These are phyloP conservation scores for Carex pumila DNA, from an alignment of 176 grass and related monocot genomes.

Conservation along the genomic window DNA sequence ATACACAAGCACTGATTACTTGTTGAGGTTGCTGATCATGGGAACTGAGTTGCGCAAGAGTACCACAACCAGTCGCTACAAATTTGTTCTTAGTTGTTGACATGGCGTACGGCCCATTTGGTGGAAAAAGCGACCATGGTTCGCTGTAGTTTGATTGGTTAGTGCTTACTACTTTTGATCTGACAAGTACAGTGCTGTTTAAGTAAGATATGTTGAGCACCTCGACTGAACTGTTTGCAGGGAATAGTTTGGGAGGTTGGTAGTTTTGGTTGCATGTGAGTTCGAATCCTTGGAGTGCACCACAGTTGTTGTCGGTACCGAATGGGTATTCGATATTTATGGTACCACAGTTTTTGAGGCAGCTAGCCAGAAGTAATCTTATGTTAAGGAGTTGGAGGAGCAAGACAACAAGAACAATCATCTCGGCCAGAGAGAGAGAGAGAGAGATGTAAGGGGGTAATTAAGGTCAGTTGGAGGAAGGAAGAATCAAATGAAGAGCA, in stretches of 20 bases:
- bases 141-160: neutral
- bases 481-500: neutral
- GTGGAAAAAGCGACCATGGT: neutral
- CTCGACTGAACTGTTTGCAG: conserved; percentile 14
- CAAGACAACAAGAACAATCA: conserved; percentile 17
- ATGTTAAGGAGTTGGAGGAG: conserved; percentile 1
- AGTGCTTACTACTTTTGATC: neutral
- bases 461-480: neutral
- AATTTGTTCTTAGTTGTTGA: conserved; percentile 18
- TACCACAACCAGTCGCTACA: conserved; percentile 1
- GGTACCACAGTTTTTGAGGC: conserved; percentile 25
- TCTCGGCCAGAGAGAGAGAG: neutral
- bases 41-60: neutral
- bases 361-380: neutral
- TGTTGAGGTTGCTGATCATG: neutral
- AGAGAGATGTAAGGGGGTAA: neutral
- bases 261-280: conserved; percentile 23
- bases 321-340: conserved; percentile 38
- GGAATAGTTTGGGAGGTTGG: conserved; percentile 26
- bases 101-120: neutral
- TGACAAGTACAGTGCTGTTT: neutral
- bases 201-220: conserved; percentile 19
- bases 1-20: conserved; percentile 6
- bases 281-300: conserved; percentile 15
- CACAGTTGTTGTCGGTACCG: conserved; percentile 28